Percentiles rank a stretch among this genome's conserved stretches.
Conservation (phyloP, 192 early-diverging fungal genomes). For the Rhizophagus sp. region DNA sequence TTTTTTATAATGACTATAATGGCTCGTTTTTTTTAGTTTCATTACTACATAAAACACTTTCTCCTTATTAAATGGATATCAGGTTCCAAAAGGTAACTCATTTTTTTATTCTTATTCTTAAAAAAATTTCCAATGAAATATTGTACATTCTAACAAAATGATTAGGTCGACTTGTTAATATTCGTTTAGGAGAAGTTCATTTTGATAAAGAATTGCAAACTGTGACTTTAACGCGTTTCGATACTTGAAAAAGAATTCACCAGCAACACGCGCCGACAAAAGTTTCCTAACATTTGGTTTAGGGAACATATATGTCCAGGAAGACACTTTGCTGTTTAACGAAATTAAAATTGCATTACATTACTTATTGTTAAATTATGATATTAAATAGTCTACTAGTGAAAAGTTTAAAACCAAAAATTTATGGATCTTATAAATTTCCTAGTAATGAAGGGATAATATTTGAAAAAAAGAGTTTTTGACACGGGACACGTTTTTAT, state of each 20-base stretch:
- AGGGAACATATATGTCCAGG: conserved; percentile 8
- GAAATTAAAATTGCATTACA: background rate
- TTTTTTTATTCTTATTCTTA: background rate
- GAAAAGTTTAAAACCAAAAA: background rate
- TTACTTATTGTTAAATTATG: background rate
- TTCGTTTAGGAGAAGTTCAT: background rate
- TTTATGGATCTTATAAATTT: background rate
- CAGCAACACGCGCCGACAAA: background rate
- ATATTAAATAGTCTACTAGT: background rate
- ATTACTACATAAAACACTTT: background rate
- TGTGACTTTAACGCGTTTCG: background rate
- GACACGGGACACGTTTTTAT: too few species aligned
- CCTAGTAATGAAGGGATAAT: background rate
- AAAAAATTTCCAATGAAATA: background rate
- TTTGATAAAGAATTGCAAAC: background rate
- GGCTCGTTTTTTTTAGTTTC: background rate
- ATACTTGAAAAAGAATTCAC: background rate
- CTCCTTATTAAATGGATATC: conserved; percentile 12
- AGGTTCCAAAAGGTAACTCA: conserved; percentile 18
- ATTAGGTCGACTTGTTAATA: background rate
- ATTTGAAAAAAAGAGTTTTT: background rate
- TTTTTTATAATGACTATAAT: background rate
- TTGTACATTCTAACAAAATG: background rate
- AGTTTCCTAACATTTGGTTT: background rate
- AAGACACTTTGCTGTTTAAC: background rate